A percentile compares a stretch with the other conserved stretches of the same genome.
phyloP scores from a whole-genome alignment of 2,329 filamentous ascomycete species.

The Ophiostoma angusticollis region DNA sequence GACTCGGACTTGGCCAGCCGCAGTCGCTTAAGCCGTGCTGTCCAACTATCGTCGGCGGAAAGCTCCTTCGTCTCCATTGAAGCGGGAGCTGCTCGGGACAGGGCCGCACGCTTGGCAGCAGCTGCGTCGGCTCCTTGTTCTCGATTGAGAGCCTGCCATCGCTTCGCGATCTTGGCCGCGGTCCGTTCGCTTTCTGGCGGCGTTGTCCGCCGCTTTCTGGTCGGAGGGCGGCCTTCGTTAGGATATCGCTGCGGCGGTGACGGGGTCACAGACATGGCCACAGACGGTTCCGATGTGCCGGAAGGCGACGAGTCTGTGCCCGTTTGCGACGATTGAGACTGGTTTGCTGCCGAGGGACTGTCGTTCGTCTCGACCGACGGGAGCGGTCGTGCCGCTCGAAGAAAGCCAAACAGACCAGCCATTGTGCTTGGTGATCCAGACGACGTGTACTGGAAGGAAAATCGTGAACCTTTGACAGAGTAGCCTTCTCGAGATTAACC shows the following conservation, averaged over 20 bases:
- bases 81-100: no score
- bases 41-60: not conserved
- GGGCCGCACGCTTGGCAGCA: no score
- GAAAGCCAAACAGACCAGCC: conserved; percentile 7
- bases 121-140: no score
- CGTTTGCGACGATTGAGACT: not conserved
- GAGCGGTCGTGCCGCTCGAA: conserved; percentile 1
- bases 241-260: not conserved
- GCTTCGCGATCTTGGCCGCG: not conserved
- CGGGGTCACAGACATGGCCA: not conserved
- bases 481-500: no score
- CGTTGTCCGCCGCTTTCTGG: conserved; percentile 1
- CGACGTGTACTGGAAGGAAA: no score
- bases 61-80: no score
- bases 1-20: not conserved
- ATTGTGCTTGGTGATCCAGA: no score
- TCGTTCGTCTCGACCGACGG: not conserved
- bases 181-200: conserved; percentile 4
- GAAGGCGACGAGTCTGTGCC: not conserved
- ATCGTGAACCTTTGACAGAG: no score
- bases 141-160: conserved; percentile 3
- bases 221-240: not conserved
- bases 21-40: not conserved
- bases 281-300: not conserved
- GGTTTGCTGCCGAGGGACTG: not conserved